Base-by-base conservation (phyloP, 768 basidiomycete species). In the Chlorophyllum brunneum region DNA sequence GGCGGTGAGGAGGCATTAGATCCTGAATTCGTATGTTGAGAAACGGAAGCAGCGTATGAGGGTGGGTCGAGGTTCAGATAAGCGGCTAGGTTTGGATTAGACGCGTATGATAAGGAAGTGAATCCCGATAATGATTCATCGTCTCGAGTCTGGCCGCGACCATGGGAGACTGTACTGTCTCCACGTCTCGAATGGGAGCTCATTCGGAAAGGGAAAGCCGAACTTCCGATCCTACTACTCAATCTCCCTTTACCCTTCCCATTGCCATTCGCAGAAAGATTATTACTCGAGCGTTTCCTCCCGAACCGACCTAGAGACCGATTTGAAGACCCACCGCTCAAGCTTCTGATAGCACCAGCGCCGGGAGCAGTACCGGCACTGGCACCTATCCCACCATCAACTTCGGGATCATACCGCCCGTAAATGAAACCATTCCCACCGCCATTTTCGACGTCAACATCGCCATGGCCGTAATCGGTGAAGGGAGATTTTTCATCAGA, bases 41-140 rank as follows among this genome's bases (percentile, higher is more conserved):
- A 63, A 11, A 65, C 56, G 9, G 66, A 66, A 4, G 59, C 61
- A 20, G 63, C 59, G 52, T 71, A 68, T 5, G 66, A 68, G 13
- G 68, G 67, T 39, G 68, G 65, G 11, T 64, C 59, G 20, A 46
- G 55, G 30, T 54, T 59, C 43, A 53, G 59, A 29, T 51, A 48
- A 36, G 20, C 54, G 22, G 46, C 49, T 42, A 49, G 20, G 22
- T 55, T 46, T 18, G 61, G 64, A n/a, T 63, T 59, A 20, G 62
- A 62, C 43, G 59, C 61, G 31, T 65, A 67, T 2, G 64, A 65
- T 7, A 59, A 43, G n/a, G 59, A 55, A 5, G 56, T 48, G 2
- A 57, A 37, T 24, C 48, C 56, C 4, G 56, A 52, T 15, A 39
- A 33, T 26, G 54, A 45, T 5, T 40, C 45, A 4, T 38, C 34